Percentiles rank a stretch among this genome's conserved stretches.
phyloP scores from a whole-genome alignment of 495 filamentous ascomycete species.

The Podospora conica region DNA sequence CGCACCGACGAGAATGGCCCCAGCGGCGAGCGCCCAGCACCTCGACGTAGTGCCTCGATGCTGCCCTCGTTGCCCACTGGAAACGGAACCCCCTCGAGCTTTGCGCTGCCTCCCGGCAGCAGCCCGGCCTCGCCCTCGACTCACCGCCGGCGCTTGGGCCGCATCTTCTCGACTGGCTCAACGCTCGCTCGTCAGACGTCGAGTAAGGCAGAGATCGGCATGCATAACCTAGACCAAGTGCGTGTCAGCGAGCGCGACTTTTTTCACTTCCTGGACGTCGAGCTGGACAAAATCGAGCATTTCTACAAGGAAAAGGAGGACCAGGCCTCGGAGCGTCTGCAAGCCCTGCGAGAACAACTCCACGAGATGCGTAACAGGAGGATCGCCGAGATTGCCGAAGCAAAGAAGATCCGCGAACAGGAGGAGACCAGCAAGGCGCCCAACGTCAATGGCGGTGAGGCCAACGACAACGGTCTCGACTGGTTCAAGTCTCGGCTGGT shows the following conservation, averaged over 20 bases:
- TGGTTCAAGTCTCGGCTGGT: slow-evolving; percentile 39
- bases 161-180: slow-evolving; percentile 27
- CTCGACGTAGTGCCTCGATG: slow-evolving; percentile 25
- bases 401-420: slow-evolving; percentile 27
- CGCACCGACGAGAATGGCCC: slow-evolving; percentile 21
- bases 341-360: slow-evolving; percentile 66
- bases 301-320: slow-evolving; percentile 82
- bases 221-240: slow-evolving; percentile 42
- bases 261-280: slow-evolving; percentile 66
- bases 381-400: slow-evolving; percentile 58
- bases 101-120: slow-evolving; percentile 11
- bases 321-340: slow-evolving; percentile 66
- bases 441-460: slow-evolving; percentile 8
- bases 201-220: slow-evolving; percentile 20
- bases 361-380: slow-evolving; percentile 82
- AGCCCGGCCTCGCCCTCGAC: slow-evolving; percentile 4
- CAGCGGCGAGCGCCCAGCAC: slow-evolving; percentile 6
- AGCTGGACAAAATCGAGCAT: slow-evolving; percentile 77
- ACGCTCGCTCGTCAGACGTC: slow-evolving; percentile 15
- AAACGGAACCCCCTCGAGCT: slow-evolving; percentile 4
- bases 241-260: slow-evolving; percentile 65
- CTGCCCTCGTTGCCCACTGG: slow-evolving; percentile 7
- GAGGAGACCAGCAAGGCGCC: slow-evolving; percentile 6
- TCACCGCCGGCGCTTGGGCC: slow-evolving; percentile 19
- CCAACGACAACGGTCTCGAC: slow-evolving; percentile 24